These are phyloP conservation scores for Neurospora cerealis DNA, from an alignment of 495 filamentous ascomycete species.

Conservation along the genomic window DNA sequence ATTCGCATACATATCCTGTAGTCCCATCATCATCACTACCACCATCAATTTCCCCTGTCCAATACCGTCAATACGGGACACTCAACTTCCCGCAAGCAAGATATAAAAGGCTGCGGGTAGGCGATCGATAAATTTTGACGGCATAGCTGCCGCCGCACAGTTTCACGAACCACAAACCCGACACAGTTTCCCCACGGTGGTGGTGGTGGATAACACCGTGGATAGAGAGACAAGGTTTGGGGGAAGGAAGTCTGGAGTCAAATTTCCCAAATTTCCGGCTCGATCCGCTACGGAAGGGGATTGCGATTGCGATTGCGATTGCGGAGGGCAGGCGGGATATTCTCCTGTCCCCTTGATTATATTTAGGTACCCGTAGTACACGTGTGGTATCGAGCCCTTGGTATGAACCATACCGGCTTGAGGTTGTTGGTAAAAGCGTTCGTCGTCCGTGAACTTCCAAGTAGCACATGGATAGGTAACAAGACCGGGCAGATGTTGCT, in stretches of 20 bases:
- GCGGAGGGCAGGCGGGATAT: neutral
- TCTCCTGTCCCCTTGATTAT: neutral
- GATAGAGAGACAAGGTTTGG: neutral
- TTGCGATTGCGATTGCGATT: neutral
- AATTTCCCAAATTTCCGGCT: neutral
- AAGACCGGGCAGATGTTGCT: neutral
- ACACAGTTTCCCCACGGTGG: neutral
- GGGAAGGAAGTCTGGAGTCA: neutral
- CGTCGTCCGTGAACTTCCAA: neutral
- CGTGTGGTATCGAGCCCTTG: neutral
- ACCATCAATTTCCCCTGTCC: neutral
- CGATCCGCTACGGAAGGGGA: neutral
- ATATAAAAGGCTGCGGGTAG: neutral
- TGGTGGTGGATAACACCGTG: neutral
- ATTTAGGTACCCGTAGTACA: neutral
- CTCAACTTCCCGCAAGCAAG: neutral
- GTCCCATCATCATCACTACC: neutral
- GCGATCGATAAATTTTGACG: neutral
- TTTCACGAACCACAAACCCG: neutral
- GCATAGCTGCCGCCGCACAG: neutral
- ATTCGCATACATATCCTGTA: too few species aligned
- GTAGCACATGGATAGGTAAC: too few species aligned
- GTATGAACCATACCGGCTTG: neutral
- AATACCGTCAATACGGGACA: neutral
- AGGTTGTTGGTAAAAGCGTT: neutral